A percentile compares a stretch with the other conserved stretches of the same genome.
These are phyloP conservation scores for Aphanomyces stellatus DNA, from an alignment of 352 stramenopile species.

Conservation along the genomic window DNA sequence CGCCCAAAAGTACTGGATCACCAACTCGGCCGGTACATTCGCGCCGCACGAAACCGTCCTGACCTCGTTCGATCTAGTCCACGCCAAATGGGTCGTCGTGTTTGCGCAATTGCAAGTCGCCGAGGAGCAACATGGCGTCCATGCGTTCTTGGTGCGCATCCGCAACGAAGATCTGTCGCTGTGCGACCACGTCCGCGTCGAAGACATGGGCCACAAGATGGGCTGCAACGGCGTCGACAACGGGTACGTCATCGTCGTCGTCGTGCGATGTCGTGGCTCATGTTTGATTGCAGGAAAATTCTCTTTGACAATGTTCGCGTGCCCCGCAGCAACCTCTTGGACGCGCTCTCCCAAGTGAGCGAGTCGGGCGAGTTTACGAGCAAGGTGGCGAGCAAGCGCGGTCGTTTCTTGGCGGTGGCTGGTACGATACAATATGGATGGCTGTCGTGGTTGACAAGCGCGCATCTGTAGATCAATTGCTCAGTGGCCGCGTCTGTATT, in stretches of 20 bases:
- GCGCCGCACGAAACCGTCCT: neutral
- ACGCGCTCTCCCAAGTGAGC: slow-evolving; percentile 31
- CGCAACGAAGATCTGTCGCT: slow-evolving; percentile 26
- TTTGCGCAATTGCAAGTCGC: slow-evolving; percentile 74
- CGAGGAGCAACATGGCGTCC: slow-evolving; percentile 69
- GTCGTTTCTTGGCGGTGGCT: slow-evolving; percentile 14
- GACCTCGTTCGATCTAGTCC: slow-evolving; percentile 13
- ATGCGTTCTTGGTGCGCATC: slow-evolving; percentile 91
- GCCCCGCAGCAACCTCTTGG: slow-evolving; percentile 52
- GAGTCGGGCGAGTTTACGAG: slow-evolving; percentile 2
- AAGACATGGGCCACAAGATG: slow-evolving; percentile 91
- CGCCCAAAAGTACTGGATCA: slow-evolving; percentile 22
- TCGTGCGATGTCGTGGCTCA: neutral
- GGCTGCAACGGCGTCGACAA: slow-evolving; percentile 90
- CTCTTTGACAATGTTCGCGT: slow-evolving; percentile 82
- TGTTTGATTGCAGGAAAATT: slow-evolving; percentile 10
- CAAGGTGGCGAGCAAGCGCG: slow-evolving; percentile 8
- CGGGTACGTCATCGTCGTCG: slow-evolving; percentile 47
- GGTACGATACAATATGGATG: neutral
- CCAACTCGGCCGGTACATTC: slow-evolving; percentile 15
- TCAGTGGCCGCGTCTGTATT: slow-evolving; percentile 19
- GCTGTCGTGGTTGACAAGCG: neutral
- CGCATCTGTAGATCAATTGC: slow-evolving; percentile 13
- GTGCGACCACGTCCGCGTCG: slow-evolving; percentile 28
- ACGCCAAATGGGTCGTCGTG: slow-evolving; percentile 86